A percentile compares a stretch with the other conserved stretches of the same genome.
Conservation (phyloP, 2,329 filamentous ascomycete species). For the Aspergillus sp. region DNA sequence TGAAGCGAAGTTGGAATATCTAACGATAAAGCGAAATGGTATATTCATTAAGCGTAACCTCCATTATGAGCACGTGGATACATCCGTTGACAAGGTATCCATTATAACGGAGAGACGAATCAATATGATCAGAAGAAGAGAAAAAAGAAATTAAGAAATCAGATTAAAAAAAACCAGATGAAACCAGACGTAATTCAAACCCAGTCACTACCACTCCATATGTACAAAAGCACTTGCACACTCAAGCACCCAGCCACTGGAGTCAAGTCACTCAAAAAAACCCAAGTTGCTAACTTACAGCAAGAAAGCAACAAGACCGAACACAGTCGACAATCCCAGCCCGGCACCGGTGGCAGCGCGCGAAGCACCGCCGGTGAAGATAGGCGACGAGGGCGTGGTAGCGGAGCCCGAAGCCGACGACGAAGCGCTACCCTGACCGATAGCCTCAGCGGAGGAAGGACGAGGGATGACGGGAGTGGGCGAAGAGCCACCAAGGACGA, state of each 20-base stretch:
- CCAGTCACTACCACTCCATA: conserved; percentile 47
- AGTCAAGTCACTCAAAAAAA: conserved; percentile 4
- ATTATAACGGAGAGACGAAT: too few relatives aligned
- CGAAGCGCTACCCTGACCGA: background rate
- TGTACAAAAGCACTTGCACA: too few relatives aligned
- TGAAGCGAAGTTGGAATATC: too few relatives aligned
- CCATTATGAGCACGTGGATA: too few relatives aligned
- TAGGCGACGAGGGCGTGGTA: conserved; percentile 22
- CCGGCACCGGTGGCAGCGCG: conserved; percentile 42
- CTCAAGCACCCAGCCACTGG: conserved; percentile 20
- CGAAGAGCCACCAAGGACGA: conserved; percentile 9
- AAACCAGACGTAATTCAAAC: conserved; percentile 74
- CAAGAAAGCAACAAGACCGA: conserved; percentile 45
- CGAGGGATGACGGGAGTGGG: conserved; percentile 7
- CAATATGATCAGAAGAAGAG: background rate
- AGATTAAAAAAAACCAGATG: conserved; percentile 49
- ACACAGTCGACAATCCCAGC: conserved; percentile 47
- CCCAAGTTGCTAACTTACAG: conserved; percentile 29
- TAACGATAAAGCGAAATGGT: too few relatives aligned
- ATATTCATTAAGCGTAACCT: too few relatives aligned
- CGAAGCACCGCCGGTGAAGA: conserved; percentile 48
- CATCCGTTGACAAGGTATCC: too few relatives aligned
- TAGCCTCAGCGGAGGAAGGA: conserved; percentile 10
- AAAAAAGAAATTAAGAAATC: conserved; percentile 43
- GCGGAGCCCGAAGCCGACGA: conserved; percentile 13